Evolutionary conservation across 1,284 basidiomycete species (phyloP).

Genomic region (Vanrija humicola): DNA sequence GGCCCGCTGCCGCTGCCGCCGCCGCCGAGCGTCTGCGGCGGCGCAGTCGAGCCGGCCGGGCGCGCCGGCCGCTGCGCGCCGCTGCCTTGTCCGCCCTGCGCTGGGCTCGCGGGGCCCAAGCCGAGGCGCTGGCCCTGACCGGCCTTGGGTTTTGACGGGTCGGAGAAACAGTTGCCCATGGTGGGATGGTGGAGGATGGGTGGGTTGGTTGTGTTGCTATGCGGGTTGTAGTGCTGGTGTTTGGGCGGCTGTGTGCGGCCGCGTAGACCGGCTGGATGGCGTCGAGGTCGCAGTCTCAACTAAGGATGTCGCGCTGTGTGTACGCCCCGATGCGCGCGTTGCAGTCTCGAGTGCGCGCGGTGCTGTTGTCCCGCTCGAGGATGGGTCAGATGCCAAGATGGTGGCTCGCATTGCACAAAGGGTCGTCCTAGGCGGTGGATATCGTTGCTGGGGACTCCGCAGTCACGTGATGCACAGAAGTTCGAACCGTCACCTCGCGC

Average conservation of each 20-base stretch:
- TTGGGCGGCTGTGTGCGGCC: no score
- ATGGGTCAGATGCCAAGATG: no score
- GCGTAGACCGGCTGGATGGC: no score
- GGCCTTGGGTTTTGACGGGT: slow-evolving; percentile 34
- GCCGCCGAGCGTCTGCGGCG: slow-evolving; percentile 26
- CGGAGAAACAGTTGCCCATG: slow-evolving; percentile 50
- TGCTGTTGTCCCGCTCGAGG: no score
- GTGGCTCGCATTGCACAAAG: background rate
- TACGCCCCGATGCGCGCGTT: no score
- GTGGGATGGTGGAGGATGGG: background rate
- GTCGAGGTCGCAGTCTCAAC: no score
- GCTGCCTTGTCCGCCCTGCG: background rate
- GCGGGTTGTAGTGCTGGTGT: no score
- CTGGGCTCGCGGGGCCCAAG: slow-evolving; percentile 17
- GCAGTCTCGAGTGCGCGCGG: no score
- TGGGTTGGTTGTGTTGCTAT: background rate
- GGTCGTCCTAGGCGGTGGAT: background rate
- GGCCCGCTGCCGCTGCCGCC: background rate
- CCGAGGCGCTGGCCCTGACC: slow-evolving; percentile 41
- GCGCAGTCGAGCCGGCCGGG: background rate
- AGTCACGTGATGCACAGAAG: background rate
- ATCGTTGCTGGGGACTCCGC: background rate
- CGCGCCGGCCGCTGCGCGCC: background rate
- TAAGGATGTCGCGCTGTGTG: no score
- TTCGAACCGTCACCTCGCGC: background rate